Percentiles rank a stretch among this genome's conserved stretches.
phyloP scores from a whole-genome alignment of 1,284 basidiomycete species.

The Sparassis latifolia region DNA sequence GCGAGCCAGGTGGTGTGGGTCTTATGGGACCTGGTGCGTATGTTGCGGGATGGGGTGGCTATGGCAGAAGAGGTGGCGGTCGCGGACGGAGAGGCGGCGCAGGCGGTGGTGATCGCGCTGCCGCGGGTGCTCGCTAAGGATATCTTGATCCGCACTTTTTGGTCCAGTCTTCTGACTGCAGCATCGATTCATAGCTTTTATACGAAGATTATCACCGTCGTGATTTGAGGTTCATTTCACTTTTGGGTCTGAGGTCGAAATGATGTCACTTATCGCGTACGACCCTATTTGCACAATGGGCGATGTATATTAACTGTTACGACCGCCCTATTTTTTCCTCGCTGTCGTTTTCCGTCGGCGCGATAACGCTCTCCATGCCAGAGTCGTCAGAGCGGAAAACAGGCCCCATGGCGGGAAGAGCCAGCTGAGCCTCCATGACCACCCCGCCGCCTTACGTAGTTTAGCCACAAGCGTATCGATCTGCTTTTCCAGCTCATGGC shows the following conservation, averaged over 20 bases:
- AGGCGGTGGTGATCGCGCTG: constrained; percentile 4
- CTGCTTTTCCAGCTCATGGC: constrained; percentile 62
- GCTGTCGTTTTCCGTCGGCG: constrained; percentile 10
- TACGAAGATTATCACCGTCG: too few relatives aligned
- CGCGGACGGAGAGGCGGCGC: constrained; percentile 29
- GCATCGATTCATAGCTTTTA: too few relatives aligned
- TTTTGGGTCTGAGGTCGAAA: too few relatives aligned
- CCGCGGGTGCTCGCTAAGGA: constrained; percentile 18
- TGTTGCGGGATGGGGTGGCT: constrained; percentile 47
- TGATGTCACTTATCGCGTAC: too few relatives aligned
- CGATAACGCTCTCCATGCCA: constrained; percentile 25
- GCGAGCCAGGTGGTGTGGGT: constrained; percentile 71
- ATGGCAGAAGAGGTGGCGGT: constrained; percentile 38
- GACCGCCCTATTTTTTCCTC: constrained; percentile 3
- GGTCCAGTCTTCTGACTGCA: not conserved
- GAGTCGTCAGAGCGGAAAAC: constrained; percentile 29
- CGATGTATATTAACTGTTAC: not conserved
- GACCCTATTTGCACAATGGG: too few relatives aligned
- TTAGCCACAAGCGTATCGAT: constrained; percentile 59
- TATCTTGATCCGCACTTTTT: not conserved
- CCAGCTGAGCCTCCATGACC: constrained; percentile 74
- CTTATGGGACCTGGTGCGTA: constrained; percentile 61
- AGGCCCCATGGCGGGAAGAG: constrained; percentile 73
- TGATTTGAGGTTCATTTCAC: too few relatives aligned
- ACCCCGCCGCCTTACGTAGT: constrained; percentile 51